Conservation (phyloP, 371 early-diverging fungal species). For the Thermomucor indicae-seudaticae region DNA sequence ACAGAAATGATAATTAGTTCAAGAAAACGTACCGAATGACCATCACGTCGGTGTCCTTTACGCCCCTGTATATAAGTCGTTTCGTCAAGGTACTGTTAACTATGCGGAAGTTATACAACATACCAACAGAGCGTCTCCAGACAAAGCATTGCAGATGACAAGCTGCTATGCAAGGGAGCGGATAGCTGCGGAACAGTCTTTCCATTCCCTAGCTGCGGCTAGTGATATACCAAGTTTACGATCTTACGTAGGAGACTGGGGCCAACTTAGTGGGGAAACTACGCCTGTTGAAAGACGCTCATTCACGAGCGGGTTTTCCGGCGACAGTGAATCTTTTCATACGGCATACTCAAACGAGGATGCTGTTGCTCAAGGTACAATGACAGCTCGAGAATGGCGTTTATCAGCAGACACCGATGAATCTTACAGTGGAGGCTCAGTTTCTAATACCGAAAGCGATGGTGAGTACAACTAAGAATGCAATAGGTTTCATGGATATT, state of each 20-base stretch:
- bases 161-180: no score
- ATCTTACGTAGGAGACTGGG: conserved; percentile 19
- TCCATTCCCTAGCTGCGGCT: conserved; percentile 2
- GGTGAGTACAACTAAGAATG: conserved; percentile 4
- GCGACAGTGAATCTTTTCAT: conserved; percentile 38
- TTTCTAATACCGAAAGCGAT: conserved; percentile 15
- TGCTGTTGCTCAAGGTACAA: background rate
- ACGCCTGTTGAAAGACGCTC: conserved; percentile 10
- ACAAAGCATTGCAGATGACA: background rate
- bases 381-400: background rate
- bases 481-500: background rate
- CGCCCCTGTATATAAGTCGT: conserved; percentile 52
- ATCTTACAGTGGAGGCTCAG: conserved; percentile 9
- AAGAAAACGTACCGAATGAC: conserved; percentile 21
- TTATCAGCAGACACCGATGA: conserved; percentile 10
- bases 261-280: background rate
- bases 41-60: conserved; percentile 59
- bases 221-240: conserved; percentile 17
- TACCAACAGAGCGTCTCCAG: background rate
- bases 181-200: background rate
- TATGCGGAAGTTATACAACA: background rate
- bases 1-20: no score
- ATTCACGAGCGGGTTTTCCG: conserved; percentile 18
- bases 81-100: conserved; percentile 23
- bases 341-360: conserved; percentile 24